These are phyloP conservation scores for Botryotinia calthae DNA, from an alignment of 2,329 filamentous ascomycete species.

Conservation along the genomic window DNA sequence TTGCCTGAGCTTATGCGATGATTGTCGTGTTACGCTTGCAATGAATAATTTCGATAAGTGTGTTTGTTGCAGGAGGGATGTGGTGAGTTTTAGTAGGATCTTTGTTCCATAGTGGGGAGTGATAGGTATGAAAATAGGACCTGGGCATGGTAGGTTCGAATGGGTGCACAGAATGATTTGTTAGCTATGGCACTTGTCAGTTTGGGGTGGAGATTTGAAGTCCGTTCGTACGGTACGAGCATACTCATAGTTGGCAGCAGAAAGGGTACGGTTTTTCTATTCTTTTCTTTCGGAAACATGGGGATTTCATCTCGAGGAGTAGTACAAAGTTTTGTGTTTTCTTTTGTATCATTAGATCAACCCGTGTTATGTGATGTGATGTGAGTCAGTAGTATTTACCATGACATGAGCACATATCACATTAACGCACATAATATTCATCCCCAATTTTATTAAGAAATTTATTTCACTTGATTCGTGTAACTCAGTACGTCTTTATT, in stretches of 20 bases:
- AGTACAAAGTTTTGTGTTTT: neutral
- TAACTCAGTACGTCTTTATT: neutral
- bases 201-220: neutral
- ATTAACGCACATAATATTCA: neutral
- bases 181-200: neutral
- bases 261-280: neutral
- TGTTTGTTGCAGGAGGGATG: slow-evolving; percentile 86
- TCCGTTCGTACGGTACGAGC: neutral
- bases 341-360: neutral
- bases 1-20: slow-evolving; percentile 90
- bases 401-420: neutral
- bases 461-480: neutral
- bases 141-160: too few relatives aligned
- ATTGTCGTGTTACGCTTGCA: slow-evolving; percentile 87
- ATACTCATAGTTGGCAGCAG: neutral
- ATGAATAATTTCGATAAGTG: slow-evolving; percentile 98
- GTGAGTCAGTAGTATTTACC: neutral
- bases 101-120: slow-evolving; percentile 64
- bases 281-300: neutral
- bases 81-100: slow-evolving; percentile 84
- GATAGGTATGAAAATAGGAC: neutral
- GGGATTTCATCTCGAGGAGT: neutral
- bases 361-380: neutral
- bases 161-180: neutral
- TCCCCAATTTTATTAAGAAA: neutral